A percentile compares a stretch with the other conserved stretches of the same genome.
Conservation (phyloP, 2,329 filamentous ascomycete genomes). For the Pyricularia pennisetigena region DNA sequence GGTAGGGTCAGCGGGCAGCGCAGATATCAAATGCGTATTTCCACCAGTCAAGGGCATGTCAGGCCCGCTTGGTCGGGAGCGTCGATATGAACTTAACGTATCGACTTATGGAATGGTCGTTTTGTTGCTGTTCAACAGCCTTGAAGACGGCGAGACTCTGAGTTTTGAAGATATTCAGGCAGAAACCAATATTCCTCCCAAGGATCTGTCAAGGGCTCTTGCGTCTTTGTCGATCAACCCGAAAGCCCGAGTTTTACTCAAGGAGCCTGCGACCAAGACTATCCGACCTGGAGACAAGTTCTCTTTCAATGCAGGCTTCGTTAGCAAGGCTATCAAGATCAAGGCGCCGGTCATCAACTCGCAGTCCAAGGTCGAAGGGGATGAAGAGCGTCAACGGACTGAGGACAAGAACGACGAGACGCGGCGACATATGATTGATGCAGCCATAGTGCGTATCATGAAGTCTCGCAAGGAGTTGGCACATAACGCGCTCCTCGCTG, state of each 20-base stretch:
- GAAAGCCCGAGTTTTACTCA: constrained; percentile 72
- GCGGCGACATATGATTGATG: constrained; percentile 62
- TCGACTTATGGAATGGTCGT: constrained; percentile 90
- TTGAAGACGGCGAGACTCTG: constrained; percentile 41
- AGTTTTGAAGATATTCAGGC: constrained; percentile 72
- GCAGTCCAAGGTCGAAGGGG: constrained; percentile 75
- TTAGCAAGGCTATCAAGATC: constrained; percentile 75
- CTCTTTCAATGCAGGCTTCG: constrained; percentile 71
- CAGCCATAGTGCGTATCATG: constrained; percentile 74
- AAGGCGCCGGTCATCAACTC: constrained; percentile 79
- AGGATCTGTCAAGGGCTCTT: constrained; percentile 67
- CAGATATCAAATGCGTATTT: constrained; percentile 76
- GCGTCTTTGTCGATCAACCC: constrained; percentile 75
- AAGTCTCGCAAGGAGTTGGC: constrained; percentile 71
- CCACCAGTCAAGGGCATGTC: constrained; percentile 59
- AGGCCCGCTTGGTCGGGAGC: constrained; percentile 47
- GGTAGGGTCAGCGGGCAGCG: constrained; percentile 62
- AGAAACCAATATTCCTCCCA: constrained; percentile 65
- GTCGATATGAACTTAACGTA: constrained; percentile 83
- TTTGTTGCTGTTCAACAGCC: constrained; percentile 78
- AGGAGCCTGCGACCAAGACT: constrained; percentile 70
- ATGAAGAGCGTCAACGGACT: constrained; percentile 57
- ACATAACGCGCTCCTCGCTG: constrained; percentile 59
- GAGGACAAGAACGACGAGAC: constrained; percentile 68
- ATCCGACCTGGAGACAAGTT: constrained; percentile 72